Percentiles rank a stretch among this genome's conserved stretches.
Conservation (phyloP, 2,329 filamentous ascomycete species). For the Microdochium trichocladiopsis region DNA sequence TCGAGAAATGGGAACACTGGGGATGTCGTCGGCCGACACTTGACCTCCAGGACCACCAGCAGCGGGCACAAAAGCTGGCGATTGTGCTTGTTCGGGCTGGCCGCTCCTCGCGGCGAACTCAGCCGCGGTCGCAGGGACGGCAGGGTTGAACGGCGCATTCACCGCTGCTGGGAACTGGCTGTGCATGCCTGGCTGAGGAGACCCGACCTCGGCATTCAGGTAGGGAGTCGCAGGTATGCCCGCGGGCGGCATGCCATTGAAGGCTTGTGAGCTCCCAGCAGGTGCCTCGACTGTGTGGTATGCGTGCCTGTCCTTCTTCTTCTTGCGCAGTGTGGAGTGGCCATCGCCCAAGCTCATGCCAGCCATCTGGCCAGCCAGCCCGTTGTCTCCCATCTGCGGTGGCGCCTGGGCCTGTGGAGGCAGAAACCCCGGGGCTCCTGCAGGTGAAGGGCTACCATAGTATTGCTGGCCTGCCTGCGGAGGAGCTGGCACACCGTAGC, state of each 20-base stretch:
- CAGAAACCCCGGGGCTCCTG: constrained; percentile 23
- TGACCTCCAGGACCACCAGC: constrained; percentile 61
- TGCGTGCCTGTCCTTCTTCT: constrained; percentile 94
- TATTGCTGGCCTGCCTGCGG: constrained; percentile 31
- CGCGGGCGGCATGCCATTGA: constrained; percentile 59
- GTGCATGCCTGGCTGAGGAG: constrained; percentile 35
- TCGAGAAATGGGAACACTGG: constrained; percentile 80
- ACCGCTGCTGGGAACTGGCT: constrained; percentile 58
- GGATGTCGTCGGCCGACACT: constrained; percentile 87
- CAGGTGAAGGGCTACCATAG: constrained; percentile 26
- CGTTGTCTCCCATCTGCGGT: constrained; percentile 24
- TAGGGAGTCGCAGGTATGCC: constrained; percentile 49
- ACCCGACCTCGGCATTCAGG: constrained; percentile 46
- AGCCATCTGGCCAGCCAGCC: constrained; percentile 66
- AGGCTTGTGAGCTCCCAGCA: constrained; percentile 58
- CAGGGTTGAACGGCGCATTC: constrained; percentile 43
- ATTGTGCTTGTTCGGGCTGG: constrained; percentile 23
- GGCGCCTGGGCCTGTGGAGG: constrained; percentile 18
- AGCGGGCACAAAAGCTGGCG: constrained; percentile 44
- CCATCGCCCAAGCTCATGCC: constrained; percentile 61
- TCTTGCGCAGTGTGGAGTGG: constrained; percentile 50
- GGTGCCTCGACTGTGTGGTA: constrained; percentile 79
- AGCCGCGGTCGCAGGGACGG: constrained; percentile 29
- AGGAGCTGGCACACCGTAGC: constrained; percentile 28
- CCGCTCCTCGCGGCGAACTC: constrained; percentile 38